A percentile compares a stretch with the other conserved stretches of the same genome.
Conservation (phyloP, 805 yeast genomes). For the Candida schatavii region DNA sequence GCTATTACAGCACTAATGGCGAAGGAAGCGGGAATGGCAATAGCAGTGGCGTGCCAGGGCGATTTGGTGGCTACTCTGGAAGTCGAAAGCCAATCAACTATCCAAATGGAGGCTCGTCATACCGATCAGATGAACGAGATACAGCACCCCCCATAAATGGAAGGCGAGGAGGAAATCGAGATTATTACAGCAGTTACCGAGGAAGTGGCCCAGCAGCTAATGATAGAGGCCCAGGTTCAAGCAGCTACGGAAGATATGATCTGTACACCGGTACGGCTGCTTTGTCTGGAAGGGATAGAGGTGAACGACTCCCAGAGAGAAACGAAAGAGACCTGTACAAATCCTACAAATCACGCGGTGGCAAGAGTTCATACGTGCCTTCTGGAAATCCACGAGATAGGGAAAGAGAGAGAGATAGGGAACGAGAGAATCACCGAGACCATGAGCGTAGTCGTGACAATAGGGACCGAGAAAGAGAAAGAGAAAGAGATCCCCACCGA, state of each 20-base stretch:
- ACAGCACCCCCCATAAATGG: neutral
- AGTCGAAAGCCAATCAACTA: neutral
- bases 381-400: neutral
- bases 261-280: slow-evolving; percentile 6
- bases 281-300: neutral
- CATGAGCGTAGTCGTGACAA: neutral
- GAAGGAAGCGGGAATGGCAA: slow-evolving; percentile 1
- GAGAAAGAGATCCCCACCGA: no score
- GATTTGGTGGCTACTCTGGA: slow-evolving; percentile 6
- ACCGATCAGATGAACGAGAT: slow-evolving; percentile 2
- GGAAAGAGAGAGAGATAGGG: neutral
- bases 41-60: slow-evolving; percentile 1
- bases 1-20: slow-evolving; percentile 1
- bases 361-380: slow-evolving; percentile 5
- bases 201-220: slow-evolving; percentile 3
- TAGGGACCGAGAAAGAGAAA: neutral
- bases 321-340: slow-evolving; percentile 1
- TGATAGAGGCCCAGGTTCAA: neutral
- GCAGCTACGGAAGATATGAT: slow-evolving; percentile 7
- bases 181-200: slow-evolving; percentile 9
- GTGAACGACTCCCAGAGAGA: no score
- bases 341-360: slow-evolving; percentile 3
- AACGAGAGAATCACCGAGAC: neutral
- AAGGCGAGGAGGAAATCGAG: slow-evolving; percentile 3
- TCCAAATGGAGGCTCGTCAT: slow-evolving; percentile 4